A percentile compares a stretch with the other conserved stretches of the same genome.
Conservation (phyloP, 768 basidiomycete species). For the Daedaleopsis sinensis region DNA sequence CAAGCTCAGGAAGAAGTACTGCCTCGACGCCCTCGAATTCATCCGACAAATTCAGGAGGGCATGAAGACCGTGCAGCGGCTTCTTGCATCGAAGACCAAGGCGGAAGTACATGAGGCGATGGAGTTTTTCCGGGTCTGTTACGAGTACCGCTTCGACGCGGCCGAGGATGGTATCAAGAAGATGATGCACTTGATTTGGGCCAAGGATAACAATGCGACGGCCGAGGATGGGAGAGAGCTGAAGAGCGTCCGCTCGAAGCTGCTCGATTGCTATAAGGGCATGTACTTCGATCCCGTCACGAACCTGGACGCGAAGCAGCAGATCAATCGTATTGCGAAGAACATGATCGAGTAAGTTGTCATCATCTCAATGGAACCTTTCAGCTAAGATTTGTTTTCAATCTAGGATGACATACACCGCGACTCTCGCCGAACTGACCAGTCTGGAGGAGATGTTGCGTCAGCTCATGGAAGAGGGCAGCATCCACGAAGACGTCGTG, state of each 20-base stretch:
- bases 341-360: constrained; percentile 90
- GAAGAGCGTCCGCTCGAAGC: constrained; percentile 83
- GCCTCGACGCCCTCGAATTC: constrained; percentile 82
- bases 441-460: constrained; percentile 97
- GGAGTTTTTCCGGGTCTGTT: constrained; percentile 85
- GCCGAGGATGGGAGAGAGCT: constrained; percentile 75
- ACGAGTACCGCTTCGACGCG: constrained; percentile 78
- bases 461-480: constrained; percentile 90
- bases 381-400: not conserved
- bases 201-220: constrained; percentile 86
- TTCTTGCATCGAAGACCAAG: constrained; percentile 87
- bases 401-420: constrained; percentile 82
- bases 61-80: constrained; percentile 69
- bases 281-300: constrained; percentile 88
- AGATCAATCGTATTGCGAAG: constrained; percentile 90
- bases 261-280: constrained; percentile 86
- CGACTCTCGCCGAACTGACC: constrained; percentile 93
- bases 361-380: not conserved
- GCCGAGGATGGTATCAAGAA: constrained; percentile 88
- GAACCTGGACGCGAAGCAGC: constrained; percentile 77
- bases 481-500: constrained; percentile 83
- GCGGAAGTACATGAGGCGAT: constrained; percentile 83
- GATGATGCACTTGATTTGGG: constrained; percentile 98
- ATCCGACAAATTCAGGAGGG: constrained; percentile 70
- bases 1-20: constrained; percentile 82